Conservation (phyloP, 257 asterid species). For the Solanum habrochaites region DNA sequence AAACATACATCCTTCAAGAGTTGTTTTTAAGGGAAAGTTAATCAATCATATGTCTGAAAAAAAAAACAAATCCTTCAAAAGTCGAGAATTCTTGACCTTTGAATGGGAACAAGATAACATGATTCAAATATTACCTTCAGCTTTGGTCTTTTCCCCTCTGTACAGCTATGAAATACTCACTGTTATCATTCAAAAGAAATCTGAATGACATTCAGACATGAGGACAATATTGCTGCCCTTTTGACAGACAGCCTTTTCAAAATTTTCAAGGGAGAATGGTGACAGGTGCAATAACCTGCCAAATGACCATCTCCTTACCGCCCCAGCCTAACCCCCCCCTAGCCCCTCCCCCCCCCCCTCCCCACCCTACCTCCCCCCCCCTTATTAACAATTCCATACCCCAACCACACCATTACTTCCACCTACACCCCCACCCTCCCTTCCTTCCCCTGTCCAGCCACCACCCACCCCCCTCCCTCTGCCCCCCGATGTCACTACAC, state of each 20-base stretch:
- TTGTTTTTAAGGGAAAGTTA: not conserved
- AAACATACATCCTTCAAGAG: not conserved
- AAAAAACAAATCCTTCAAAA: not conserved
- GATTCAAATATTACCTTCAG: slow-evolving; percentile 42
- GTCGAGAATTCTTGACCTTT: not conserved
- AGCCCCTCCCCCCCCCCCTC: no score
- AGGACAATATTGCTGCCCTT: slow-evolving; percentile 65
- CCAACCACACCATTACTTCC: no score
- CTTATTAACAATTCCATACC: no score
- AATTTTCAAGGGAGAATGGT: slow-evolving; percentile 85
- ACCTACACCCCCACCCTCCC: no score
- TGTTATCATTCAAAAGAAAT: slow-evolving; percentile 53
- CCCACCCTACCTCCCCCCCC: no score
- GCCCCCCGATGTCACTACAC: no score
- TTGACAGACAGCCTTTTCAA: slow-evolving; percentile 69
- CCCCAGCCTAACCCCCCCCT: no score
- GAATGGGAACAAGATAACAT: not conserved
- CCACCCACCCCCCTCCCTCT: no score
- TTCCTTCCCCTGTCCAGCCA: no score
- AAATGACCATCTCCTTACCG: no score
- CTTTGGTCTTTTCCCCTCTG: slow-evolving; percentile 50
- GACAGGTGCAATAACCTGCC: slow-evolving; percentile 60
- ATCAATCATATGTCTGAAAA: not conserved
- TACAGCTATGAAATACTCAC: slow-evolving; percentile 31
- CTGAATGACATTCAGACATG: slow-evolving; percentile 61